Base-by-base conservation (phyloP, 345 rosid genomes). In the Citrus hindsii region DNA sequence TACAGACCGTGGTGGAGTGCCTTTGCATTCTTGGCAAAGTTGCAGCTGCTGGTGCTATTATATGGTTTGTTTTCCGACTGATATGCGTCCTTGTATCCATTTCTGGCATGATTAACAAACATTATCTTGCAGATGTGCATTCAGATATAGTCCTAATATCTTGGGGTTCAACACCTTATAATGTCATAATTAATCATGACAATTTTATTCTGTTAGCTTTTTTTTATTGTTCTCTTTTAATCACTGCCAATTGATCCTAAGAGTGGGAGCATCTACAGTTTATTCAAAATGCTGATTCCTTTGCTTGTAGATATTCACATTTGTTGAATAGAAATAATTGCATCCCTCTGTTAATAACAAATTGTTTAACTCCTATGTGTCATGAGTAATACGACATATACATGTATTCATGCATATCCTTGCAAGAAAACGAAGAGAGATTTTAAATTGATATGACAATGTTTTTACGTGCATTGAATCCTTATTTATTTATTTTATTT, bases 1-100 rank as follows among this genome's bases (percentile, higher is more conserved):
- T 96, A 84, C 95, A 89, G 85, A 96, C 99, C 77, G 81, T 94
- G 95, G 95, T 96, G 85, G 98, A 96, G 89, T 94, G 99, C 81
- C 97, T 96, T 62, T 88, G 95, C 89, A 89, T 84, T 94, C 98
- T 96, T 81, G 93, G 96, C 51, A 96, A 96, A 88, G 92, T 94
- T 84, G 92, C 99, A 64, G 97, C 97, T 82, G 97, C 99, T 81
- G 98, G 98, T 84, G 98, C 97, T 79, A 86, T 96, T 33, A 89
- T 96, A 92, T 86, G 99, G 99, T 96, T 85, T 59, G 92, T 88
- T 89, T 73, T 77, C 83, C 79, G 63, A 48, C 70, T 78, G 25
- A 40, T 73, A 13, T 63, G 60, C 63, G 58, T 51, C 32, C 75
- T 62, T 63, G 3, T 42, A 60, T 30, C 73, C 25, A 19, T 35